These are phyloP conservation scores for Lenwebbia sp. DNA, from an alignment of 345 rosid genomes.

Conservation along the genomic window DNA sequence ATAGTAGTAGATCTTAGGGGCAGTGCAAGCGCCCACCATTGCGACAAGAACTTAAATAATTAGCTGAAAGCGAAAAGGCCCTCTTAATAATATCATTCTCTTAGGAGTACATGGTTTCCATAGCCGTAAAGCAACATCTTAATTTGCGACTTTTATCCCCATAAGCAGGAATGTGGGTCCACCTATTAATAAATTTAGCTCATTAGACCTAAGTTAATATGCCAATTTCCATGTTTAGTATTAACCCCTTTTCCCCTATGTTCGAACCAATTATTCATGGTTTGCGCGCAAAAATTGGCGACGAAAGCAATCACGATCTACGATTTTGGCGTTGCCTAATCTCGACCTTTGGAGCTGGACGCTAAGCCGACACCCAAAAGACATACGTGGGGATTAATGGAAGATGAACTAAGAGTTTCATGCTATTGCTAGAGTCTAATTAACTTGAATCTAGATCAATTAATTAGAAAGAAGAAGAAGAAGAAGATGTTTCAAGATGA, in stretches of 20 bases:
- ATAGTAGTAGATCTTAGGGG: neutral
- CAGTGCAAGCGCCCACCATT: neutral
- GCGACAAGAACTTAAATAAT: neutral
- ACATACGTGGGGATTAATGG: neutral
- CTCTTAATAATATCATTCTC: neutral
- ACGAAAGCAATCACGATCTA: neutral
- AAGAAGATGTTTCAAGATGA: neutral
- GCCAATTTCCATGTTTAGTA: neutral
- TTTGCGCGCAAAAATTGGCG: neutral
- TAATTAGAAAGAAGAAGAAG: neutral
- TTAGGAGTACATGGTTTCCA: neutral
- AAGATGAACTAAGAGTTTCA: neutral
- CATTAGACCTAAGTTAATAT: neutral
- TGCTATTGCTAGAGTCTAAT: neutral
- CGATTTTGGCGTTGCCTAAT: neutral
- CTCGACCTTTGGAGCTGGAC: neutral
- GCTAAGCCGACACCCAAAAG: neutral
- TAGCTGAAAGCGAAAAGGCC: neutral
- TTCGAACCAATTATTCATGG: neutral
- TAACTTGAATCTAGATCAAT: neutral
- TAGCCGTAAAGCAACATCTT: neutral
- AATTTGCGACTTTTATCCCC: neutral
- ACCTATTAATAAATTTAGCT: neutral
- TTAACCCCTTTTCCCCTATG: neutral
- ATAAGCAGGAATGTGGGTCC: neutral